Conservation (phyloP, 768 basidiomycete species). For the Xerocomus spinulosus region DNA sequence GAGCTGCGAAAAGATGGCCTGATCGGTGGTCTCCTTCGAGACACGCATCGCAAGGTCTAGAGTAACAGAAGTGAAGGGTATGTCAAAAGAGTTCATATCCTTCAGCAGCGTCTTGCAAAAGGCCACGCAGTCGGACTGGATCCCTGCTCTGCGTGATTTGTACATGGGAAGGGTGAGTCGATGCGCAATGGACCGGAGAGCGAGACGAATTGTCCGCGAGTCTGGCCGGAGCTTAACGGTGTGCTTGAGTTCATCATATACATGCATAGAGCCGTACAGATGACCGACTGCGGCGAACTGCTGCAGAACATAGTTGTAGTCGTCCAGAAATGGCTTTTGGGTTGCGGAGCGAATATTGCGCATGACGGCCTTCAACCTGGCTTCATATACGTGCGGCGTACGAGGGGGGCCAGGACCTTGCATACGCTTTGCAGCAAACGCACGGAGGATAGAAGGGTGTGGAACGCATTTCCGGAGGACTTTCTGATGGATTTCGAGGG, state of each 20-base stretch:
- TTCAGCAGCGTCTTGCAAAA: constrained; percentile 48
- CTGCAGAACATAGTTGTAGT: constrained; percentile 71
- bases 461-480: constrained; percentile 67
- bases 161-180: constrained; percentile 58
- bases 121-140: constrained; percentile 41
- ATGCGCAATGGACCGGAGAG: constrained; percentile 66
- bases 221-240: constrained; percentile 42
- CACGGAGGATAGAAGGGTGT: constrained; percentile 41
- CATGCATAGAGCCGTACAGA: constrained; percentile 50
- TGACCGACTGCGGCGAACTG: constrained; percentile 79
- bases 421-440: constrained; percentile 39
- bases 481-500: constrained; percentile 61
- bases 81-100: constrained; percentile 49
- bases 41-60: constrained; percentile 68
- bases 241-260: constrained; percentile 55
- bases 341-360: constrained; percentile 57
- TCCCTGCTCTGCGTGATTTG: constrained; percentile 29
- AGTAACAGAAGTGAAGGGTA: constrained; percentile 53
- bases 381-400: constrained; percentile 55
- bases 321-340: constrained; percentile 46
- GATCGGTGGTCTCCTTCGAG: constrained; percentile 57
- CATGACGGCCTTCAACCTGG: constrained; percentile 62
- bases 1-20: constrained; percentile 51
- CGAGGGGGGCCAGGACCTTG: constrained; percentile 33
- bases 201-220: constrained; percentile 55